Evolutionary conservation across 2,329 filamentous ascomycete species (phyloP).

Genomic region (Penicillium corylophilum): DNA sequence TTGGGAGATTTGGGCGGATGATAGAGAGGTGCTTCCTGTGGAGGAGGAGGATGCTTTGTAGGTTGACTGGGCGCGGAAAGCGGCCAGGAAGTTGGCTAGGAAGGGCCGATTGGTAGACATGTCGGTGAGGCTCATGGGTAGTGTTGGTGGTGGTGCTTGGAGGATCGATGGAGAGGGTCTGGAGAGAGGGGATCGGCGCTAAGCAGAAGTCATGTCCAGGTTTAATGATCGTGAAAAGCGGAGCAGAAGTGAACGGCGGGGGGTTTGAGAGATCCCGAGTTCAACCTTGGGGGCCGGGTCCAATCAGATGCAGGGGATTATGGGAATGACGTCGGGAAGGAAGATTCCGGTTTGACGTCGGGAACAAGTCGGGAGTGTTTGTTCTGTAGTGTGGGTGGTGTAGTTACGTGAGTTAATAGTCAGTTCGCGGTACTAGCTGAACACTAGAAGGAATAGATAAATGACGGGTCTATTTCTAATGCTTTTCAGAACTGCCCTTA

Average conservation of each 20-base stretch:
- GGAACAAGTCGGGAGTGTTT: background rate
- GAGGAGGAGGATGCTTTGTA: conserved; percentile 55
- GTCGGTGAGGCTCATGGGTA: background rate
- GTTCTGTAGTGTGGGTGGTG: too few species aligned
- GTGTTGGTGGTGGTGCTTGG: conserved; percentile 11
- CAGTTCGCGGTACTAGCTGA: too few species aligned
- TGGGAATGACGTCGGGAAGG: conserved; percentile 22
- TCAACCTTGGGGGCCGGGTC: conserved; percentile 10
- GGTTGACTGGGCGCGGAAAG: conserved; percentile 64
- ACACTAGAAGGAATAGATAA: too few species aligned
- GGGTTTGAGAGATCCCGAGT: conserved; percentile 14
- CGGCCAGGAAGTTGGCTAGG: conserved; percentile 65
- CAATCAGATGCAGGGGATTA: conserved; percentile 22
- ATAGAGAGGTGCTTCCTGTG: conserved; percentile 35
- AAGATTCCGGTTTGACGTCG: conserved; percentile 11
- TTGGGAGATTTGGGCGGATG: conserved; percentile 42
- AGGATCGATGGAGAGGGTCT: background rate
- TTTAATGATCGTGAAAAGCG: background rate
- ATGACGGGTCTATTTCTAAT: conserved; percentile 26
- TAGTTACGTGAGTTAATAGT: too few species aligned
- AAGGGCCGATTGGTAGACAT: conserved; percentile 68
- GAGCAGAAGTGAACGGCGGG: background rate
- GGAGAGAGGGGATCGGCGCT: conserved; percentile 5
- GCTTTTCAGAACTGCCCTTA: conserved; percentile 22
- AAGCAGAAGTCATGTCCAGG: background rate